Evolutionary conservation across 2,329 filamentous ascomycete species (phyloP), one percentile per base, ranked within the genome.

Genomic region (Monilinia vaccinii-corymbosi): DNA sequence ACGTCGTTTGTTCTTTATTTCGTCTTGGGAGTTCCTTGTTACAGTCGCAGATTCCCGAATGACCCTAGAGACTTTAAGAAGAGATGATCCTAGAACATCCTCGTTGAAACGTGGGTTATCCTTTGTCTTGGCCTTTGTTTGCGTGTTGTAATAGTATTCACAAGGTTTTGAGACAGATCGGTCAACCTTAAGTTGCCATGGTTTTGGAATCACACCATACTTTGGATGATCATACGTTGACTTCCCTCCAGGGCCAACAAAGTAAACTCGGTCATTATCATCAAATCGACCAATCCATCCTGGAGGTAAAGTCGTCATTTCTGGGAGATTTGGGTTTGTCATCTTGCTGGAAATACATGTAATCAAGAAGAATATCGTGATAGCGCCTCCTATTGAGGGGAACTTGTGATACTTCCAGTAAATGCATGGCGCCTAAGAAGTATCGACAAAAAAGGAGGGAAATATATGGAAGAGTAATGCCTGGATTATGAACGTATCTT

Each of bases 161-260:
- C 47, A 40, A 46, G 45, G 25, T 7, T 32, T 40, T 6, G 18
- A 14, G 7, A 47, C 40, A 18, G 46, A 47, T 3, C 49, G 32
- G 6, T 62, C 51, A n/a, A 62, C 31, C 25, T 34, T 47, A 16
- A 63, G 49, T 14, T 62, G 58, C 62, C 62, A 63, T n/a, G 55
- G 55, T 31, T 59, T 45, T 21, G 62, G 62, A 38, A 63, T 53
- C 8, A 31, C 32, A 32, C 62, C 60, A 16, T 42, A 51, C 38
- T 38, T 51, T 3, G 60, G 60, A 44, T 61, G 60, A 36, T 48
- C 48, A 16, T 42, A 59, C 5, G 60, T 61, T n/a, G 42, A 36
- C 13, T 47, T 2, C 10, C 32, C 40, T 1, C 11, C 28, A 13
- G 36, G 31, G 10, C 51, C 44, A 42, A 38, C 23, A 23, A 55